Conservation (phyloP, 768 basidiomycete species). For the Boletales sp. region DNA sequence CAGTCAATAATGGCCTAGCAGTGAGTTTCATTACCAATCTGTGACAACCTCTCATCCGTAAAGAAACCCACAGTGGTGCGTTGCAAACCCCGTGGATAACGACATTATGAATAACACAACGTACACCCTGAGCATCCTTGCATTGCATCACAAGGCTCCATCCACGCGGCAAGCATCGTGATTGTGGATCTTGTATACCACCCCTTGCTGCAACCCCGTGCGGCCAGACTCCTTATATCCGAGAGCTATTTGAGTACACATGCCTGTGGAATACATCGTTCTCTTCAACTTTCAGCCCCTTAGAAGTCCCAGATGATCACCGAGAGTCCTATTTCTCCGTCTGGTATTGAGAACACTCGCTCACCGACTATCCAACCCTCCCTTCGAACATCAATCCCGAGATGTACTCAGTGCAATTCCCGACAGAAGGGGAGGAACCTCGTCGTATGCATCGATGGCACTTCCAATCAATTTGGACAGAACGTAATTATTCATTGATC, state of each 20-base stretch:
- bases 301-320: background rate
- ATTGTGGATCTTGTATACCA: background rate
- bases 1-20: background rate
- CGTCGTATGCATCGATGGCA: constrained; percentile 23
- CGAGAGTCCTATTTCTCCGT: background rate
- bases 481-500: constrained; percentile 6
- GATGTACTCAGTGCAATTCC: constrained; percentile 13
- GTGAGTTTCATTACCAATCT: background rate
- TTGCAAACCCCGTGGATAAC: constrained; percentile 5
- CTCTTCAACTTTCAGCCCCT: too few relatives aligned
- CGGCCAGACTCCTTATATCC: background rate
- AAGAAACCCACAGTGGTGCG: background rate
- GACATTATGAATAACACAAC: constrained; percentile 1
- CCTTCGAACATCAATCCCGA: background rate
- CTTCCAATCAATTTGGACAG: constrained; percentile 21
- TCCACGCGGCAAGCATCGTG: background rate
- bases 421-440: constrained; percentile 19
- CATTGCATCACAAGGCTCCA: background rate
- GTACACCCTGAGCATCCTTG: constrained; percentile 1
- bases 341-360: background rate
- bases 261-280: too few relatives aligned
- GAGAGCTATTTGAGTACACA: constrained; percentile 5
- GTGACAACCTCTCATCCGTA: too few relatives aligned
- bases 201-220: background rate
- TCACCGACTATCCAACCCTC: background rate